phyloP scores from a whole-genome alignment of 495 filamentous ascomycete genomes.

The Amphirosellinia nigrospora region DNA sequence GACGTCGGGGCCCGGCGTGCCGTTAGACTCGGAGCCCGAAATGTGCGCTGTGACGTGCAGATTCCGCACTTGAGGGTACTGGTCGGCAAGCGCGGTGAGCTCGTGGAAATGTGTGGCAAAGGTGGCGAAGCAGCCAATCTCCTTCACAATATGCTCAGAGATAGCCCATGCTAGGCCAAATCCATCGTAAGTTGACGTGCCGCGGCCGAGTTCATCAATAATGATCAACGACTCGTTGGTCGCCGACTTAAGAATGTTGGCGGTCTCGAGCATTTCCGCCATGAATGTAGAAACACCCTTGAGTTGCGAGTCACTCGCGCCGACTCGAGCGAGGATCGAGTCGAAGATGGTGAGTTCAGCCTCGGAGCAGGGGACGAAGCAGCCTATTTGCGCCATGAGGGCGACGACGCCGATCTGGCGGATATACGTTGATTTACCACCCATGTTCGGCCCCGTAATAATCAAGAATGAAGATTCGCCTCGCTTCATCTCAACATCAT shows the following conservation, averaged over 20 bases:
- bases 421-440: conserved; percentile 98
- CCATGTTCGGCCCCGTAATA: conserved; percentile 99
- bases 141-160: conserved; percentile 93
- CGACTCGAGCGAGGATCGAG: conserved; percentile 95
- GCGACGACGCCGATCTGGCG: conserved; percentile 97
- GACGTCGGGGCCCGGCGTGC: conserved; percentile 42
- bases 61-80: conserved; percentile 86
- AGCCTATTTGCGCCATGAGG: conserved; percentile 95
- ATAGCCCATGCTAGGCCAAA: conserved; percentile 99
- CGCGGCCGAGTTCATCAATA: conserved; percentile 97
- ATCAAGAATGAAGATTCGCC: conserved; percentile 89
- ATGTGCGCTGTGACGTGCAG: conserved; percentile 97
- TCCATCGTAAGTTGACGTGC: conserved; percentile 97
- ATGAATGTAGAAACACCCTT: conserved; percentile 99
- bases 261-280: conserved; percentile 99
- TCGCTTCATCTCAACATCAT: conserved; percentile 86
- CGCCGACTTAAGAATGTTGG: conserved; percentile 96
- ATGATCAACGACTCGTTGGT: conserved; percentile 95
- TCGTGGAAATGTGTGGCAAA: conserved; percentile 99
- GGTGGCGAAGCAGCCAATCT: conserved; percentile 90
- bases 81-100: conserved; percentile 85
- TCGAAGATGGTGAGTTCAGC: conserved; percentile 97
- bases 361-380: conserved; percentile 90
- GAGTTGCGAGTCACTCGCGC: conserved; percentile 92
- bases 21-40: conserved; percentile 56